Evolutionary conservation across 1,284 basidiomycete genomes (phyloP).

Genomic region (Tausonia pullulans): DNA sequence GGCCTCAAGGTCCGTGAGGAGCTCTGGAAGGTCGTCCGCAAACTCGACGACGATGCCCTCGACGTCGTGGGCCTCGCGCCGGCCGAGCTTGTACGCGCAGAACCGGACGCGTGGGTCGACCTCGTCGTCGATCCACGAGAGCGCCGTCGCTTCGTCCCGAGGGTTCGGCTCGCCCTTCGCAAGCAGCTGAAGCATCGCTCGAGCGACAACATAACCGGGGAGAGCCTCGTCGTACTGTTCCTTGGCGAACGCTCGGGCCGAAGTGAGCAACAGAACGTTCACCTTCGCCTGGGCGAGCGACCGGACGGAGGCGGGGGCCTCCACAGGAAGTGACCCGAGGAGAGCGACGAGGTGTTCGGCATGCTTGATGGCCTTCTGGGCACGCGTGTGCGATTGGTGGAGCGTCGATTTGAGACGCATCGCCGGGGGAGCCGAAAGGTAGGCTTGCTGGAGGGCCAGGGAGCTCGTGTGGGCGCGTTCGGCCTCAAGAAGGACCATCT

Average conservation of each 20-base stretch:
- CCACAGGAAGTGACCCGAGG: slow-evolving; percentile 28
- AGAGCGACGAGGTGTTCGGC: slow-evolving; percentile 61
- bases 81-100: slow-evolving; percentile 72
- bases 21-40: slow-evolving; percentile 47
- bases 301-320: slow-evolving; percentile 21
- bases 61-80: slow-evolving; percentile 63
- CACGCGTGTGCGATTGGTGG: slow-evolving; percentile 43
- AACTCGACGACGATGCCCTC: slow-evolving; percentile 66
- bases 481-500: slow-evolving; percentile 73
- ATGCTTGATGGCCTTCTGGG: slow-evolving; percentile 43
- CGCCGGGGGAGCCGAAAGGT: slow-evolving; percentile 3
- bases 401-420: slow-evolving; percentile 4
- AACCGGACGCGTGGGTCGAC: slow-evolving; percentile 77
- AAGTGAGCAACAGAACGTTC: slow-evolving; percentile 34
- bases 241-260: slow-evolving; percentile 37
- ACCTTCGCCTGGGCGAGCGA: slow-evolving; percentile 34
- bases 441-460: slow-evolving; percentile 52
- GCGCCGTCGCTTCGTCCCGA: slow-evolving; percentile 77
- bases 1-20: slow-evolving; percentile 39
- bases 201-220: slow-evolving; percentile 63
- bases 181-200: slow-evolving; percentile 60
- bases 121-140: slow-evolving; percentile 72
- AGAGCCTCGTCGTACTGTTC: slow-evolving; percentile 71
- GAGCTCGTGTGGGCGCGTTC: slow-evolving; percentile 88
- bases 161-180: slow-evolving; percentile 60